phyloP scores from a whole-genome alignment of 495 filamentous ascomycete genomes.

The Tuber calosporum region DNA sequence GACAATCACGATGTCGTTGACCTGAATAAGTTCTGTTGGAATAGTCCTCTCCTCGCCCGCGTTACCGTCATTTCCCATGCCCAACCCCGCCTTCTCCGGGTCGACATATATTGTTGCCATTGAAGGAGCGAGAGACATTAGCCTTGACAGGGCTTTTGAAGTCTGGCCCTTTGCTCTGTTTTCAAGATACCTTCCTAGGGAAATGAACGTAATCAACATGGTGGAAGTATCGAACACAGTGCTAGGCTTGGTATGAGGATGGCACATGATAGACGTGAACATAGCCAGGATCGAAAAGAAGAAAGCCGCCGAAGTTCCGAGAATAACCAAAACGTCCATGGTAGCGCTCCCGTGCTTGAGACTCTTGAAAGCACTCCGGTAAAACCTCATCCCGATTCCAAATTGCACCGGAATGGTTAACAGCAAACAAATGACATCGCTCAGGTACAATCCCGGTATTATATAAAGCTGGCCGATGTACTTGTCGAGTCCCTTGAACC shows the following conservation, averaged over 20 bases:
- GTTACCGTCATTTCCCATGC: conserved; percentile 44
- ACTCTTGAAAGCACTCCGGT: conserved; percentile 81
- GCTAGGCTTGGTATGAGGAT: conserved; percentile 66
- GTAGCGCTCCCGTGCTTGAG: conserved; percentile 82
- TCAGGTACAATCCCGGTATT: conserved; percentile 71
- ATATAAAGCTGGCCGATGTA: conserved; percentile 51
- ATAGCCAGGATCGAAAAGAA: conserved; percentile 92
- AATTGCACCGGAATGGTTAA: conserved; percentile 94
- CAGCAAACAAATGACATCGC: conserved; percentile 71
- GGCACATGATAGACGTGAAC: conserved; percentile 63
- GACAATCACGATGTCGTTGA: conserved; percentile 86
- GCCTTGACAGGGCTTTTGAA: conserved; percentile 81
- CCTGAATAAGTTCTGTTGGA: conserved; percentile 89
- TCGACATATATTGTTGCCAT: conserved; percentile 99
- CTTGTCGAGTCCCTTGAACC: conserved; percentile 47
- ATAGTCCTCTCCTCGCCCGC: conserved; percentile 71
- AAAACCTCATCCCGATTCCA: conserved; percentile 89
- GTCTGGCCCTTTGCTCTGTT: conserved; percentile 96
- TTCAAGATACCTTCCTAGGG: conserved; percentile 83
- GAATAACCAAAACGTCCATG: conserved; percentile 93
- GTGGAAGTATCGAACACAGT: conserved; percentile 97
- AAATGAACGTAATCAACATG: conserved; percentile 97
- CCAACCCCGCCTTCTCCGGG: conserved; percentile 65
- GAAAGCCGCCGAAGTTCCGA: conserved; percentile 95
- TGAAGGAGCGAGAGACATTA: conserved; percentile 92